Conservation (phyloP, 73 alveolate genomes). For the Paramecium bursaria region DNA sequence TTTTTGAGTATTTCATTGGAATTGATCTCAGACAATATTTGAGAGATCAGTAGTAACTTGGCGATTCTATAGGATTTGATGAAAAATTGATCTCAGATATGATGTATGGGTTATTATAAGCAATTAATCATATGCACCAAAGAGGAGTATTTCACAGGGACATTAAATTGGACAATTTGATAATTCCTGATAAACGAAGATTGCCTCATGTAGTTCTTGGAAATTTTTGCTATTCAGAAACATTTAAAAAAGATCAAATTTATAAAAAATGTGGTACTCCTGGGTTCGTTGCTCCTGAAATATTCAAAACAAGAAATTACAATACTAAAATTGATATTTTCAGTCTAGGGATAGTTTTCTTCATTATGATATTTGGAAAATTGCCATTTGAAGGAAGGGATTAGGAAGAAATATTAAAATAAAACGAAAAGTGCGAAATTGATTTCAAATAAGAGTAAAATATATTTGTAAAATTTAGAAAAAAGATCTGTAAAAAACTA, state of each 20-base stretch:
- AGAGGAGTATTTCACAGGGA: constrained; percentile 65
- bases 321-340: constrained; percentile 65
- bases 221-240: constrained; percentile 65
- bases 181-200: constrained; percentile 52
- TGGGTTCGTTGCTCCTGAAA: constrained; percentile 71
- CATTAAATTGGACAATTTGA: constrained; percentile 57
- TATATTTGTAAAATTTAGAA: constrained; percentile 23
- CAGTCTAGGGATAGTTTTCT: constrained; percentile 61
- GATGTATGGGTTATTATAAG: constrained; percentile 53
- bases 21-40: constrained; percentile 58
- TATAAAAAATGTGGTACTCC: constrained; percentile 72
- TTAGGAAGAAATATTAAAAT: constrained; percentile 60
- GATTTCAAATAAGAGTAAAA: constrained; percentile 43
- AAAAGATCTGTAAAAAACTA: constrained; percentile 49
- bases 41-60: constrained; percentile 45
- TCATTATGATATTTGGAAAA: constrained; percentile 51
- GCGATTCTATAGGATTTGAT: constrained; percentile 42
- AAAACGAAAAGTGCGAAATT: constrained; percentile 62
- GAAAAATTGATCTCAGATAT: constrained; percentile 60
- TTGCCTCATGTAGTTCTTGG: constrained; percentile 54
- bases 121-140: constrained; percentile 62
- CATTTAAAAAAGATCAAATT: constrained; percentile 17
- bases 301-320: constrained; percentile 57
- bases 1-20: constrained; percentile 49
- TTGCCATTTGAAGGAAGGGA: constrained; percentile 72